Evolutionary conservation across 2,329 filamentous ascomycete species (phyloP).

Genomic region (Cryphonectria carpinicola): DNA sequence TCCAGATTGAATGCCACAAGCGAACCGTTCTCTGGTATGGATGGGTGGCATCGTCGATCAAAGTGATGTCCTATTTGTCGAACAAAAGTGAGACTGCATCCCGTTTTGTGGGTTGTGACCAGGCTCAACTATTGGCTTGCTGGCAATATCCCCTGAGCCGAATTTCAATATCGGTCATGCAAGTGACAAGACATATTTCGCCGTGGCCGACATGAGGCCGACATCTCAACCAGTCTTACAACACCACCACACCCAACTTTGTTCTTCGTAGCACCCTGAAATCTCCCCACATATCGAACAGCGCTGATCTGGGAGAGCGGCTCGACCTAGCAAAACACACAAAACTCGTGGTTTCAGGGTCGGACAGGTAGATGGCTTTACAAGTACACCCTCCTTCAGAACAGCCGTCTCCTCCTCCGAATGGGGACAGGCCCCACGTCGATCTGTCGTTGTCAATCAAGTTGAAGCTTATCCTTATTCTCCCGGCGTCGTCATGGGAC

Average conservation of each 20-base stretch:
- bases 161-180: not conserved
- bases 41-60: not conserved
- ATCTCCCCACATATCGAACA: not conserved
- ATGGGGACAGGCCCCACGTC: not conserved
- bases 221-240: not conserved
- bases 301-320: constrained; percentile 5
- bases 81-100: not conserved
- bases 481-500: constrained; percentile 1
- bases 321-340: not conserved
- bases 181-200: not conserved
- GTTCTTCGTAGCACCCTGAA: not conserved
- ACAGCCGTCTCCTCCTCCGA: not conserved
- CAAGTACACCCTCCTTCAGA: not conserved
- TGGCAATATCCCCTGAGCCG: not conserved
- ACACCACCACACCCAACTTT: not conserved
- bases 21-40: not conserved
- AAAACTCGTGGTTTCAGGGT: not conserved
- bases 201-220: constrained; percentile 11
- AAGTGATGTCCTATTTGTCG: not conserved
- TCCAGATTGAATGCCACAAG: not conserved
- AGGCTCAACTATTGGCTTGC: not conserved
- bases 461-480: not conserved
- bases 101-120: not conserved
- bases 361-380: not conserved
- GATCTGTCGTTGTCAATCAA: not conserved